Evolutionary conservation across 768 basidiomycete genomes (phyloP).

Genomic region (Nidularia pulvinata): DNA sequence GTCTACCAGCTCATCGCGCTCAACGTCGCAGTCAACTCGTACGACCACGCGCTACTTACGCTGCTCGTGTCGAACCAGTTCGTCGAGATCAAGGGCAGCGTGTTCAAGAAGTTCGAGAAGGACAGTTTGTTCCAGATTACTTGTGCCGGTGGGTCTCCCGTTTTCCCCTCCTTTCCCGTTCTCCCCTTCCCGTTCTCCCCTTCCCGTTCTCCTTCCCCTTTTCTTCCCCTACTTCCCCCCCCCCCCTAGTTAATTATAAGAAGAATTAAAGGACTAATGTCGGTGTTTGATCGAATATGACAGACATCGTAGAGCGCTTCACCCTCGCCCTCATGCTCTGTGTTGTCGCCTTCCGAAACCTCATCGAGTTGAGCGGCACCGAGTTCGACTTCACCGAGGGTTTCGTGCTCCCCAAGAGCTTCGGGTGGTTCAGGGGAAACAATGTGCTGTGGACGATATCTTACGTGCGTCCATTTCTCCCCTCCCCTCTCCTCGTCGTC

Average conservation of each 20-base stretch:
- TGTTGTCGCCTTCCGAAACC: constrained; percentile 91
- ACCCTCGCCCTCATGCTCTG: constrained; percentile 89
- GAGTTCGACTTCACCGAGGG: constrained; percentile 80
- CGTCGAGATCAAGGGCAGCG: constrained; percentile 98
- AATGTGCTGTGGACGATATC: constrained; percentile 87
- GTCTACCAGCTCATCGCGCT: constrained; percentile 93
- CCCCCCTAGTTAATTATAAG: too few species aligned
- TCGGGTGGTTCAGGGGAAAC: constrained; percentile 81
- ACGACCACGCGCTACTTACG: constrained; percentile 93
- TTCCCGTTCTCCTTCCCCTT: neutral
- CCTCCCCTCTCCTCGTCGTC: too few species aligned
- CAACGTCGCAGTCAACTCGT: constrained; percentile 98
- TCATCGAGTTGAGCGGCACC: constrained; percentile 91
- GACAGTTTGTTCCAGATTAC: constrained; percentile 99
- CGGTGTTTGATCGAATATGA: neutral
- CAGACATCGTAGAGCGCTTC: constrained; percentile 98
- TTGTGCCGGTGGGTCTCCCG: constrained; percentile 72
- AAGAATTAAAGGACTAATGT: too few species aligned
- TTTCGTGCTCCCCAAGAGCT: constrained; percentile 77
- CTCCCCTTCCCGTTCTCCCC: neutral
- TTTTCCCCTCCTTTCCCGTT: neutral
- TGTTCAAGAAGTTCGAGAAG: constrained; percentile 99
- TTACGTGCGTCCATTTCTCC: constrained; percentile 55
- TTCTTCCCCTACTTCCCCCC: neutral
- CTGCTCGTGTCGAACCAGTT: constrained; percentile 97